Evolutionary conservation across 2,329 filamentous ascomycete genomes (phyloP).

Genomic region (Botryotinia globosa): DNA sequence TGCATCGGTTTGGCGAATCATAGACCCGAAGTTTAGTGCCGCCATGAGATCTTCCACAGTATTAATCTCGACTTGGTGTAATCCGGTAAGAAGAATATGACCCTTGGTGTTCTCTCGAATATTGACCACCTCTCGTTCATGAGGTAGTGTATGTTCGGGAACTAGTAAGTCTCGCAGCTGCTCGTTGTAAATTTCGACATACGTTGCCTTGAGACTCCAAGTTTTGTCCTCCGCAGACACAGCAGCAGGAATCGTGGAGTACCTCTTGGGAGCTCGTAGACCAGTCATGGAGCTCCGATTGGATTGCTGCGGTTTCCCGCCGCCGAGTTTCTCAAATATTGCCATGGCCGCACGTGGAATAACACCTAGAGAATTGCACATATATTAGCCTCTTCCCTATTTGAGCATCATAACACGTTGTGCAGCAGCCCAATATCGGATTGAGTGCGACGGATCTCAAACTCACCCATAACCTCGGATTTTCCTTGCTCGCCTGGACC

Average conservation of each 20-base stretch:
- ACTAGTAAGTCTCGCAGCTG: constrained; percentile 86
- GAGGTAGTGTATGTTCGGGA: constrained; percentile 64
- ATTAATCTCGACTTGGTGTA: constrained; percentile 84
- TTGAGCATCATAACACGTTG: constrained; percentile 3
- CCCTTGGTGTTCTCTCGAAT: constrained; percentile 95
- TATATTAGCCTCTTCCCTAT: constrained; percentile 24
- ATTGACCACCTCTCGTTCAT: constrained; percentile 75
- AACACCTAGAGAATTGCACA: constrained; percentile 60
- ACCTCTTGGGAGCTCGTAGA: constrained; percentile 74
- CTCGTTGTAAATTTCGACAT: constrained; percentile 98
- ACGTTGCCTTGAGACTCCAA: constrained; percentile 92
- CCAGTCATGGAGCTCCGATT: constrained; percentile 71
- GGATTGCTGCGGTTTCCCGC: constrained; percentile 42
- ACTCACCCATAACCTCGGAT: constrained; percentile 72
- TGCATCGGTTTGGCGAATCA: constrained; percentile 92
- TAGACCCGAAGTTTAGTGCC: constrained; percentile 87
- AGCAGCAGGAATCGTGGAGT: constrained; percentile 52
- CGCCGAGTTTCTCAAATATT: constrained; percentile 84
- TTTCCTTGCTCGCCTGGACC: constrained; percentile 75
- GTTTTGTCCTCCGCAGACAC: constrained; percentile 57
- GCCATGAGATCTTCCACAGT: constrained; percentile 88
- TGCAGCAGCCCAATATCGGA: constrained; percentile 15
- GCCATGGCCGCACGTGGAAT: constrained; percentile 84
- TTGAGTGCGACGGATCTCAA: constrained; percentile 19
- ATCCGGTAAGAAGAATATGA: constrained; percentile 87